These are phyloP conservation scores for Lasiodiplodia citricola DNA, from an alignment of 2,329 filamentous ascomycete genomes.

Conservation along the genomic window DNA sequence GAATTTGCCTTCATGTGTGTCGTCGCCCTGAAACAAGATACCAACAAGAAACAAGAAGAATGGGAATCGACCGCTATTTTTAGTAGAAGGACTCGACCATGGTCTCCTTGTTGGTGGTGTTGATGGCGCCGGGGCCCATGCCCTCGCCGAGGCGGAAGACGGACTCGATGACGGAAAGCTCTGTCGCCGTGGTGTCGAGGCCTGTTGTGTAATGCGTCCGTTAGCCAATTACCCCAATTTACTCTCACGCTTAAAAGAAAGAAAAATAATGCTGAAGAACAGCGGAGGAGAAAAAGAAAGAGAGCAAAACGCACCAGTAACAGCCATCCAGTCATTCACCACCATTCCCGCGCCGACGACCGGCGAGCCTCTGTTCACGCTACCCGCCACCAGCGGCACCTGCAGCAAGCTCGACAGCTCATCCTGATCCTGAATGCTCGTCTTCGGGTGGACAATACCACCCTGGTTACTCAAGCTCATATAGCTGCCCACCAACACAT, in stretches of 20 bases:
- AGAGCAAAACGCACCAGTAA: slow-evolving; percentile 60
- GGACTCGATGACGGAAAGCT: slow-evolving; percentile 93
- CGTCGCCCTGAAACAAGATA: not conserved
- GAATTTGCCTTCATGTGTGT: not conserved
- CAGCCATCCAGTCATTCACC: slow-evolving; percentile 96
- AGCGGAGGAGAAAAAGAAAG: not conserved
- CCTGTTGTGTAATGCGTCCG: slow-evolving; percentile 51
- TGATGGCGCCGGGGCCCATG: slow-evolving; percentile 75
- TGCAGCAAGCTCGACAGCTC: slow-evolving; percentile 92
- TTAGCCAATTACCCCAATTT: not conserved
- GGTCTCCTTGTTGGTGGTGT: slow-evolving; percentile 89
- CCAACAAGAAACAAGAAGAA: not conserved
- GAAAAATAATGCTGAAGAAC: not conserved
- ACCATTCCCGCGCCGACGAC: slow-evolving; percentile 98
- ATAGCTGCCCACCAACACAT: slow-evolving; percentile 94
- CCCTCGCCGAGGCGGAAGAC: slow-evolving; percentile 95
- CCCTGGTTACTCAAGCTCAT: slow-evolving; percentile 97
- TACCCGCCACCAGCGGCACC: slow-evolving; percentile 92
- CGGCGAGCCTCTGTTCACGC: slow-evolving; percentile 88
- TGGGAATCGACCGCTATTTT: slow-evolving; percentile 33
- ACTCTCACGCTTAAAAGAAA: not conserved
- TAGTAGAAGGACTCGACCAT: slow-evolving; percentile 99
- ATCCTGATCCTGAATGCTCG: slow-evolving; percentile 95
- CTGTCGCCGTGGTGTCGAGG: slow-evolving; percentile 94
- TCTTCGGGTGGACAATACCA: slow-evolving; percentile 96